These are phyloP conservation scores for Maudiozyma serrabonitensis DNA, from an alignment of 805 yeast genomes.

Conservation along the genomic window DNA sequence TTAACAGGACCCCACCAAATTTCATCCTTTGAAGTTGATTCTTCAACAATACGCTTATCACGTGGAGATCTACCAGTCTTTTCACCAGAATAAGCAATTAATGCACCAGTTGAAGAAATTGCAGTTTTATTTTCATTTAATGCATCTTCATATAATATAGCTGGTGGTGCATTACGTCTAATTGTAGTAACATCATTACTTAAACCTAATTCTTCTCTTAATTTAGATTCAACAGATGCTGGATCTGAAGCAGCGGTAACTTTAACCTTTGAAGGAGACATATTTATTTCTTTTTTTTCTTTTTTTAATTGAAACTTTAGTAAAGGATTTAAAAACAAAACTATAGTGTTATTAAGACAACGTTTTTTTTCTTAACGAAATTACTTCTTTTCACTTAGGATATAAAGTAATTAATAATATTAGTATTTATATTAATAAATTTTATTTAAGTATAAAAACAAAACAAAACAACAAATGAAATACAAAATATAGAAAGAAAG, in stretches of 20 bases:
- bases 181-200: slow-evolving; percentile 49
- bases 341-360: too few species aligned
- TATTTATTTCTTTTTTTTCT: neutral
- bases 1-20: slow-evolving; percentile 99
- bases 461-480: neutral
- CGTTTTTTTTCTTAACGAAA: too few species aligned
- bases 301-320: too few species aligned
- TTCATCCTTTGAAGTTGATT: slow-evolving; percentile 69
- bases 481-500: neutral
- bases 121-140: slow-evolving; percentile 83
- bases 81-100: slow-evolving; percentile 89
- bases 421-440: neutral
- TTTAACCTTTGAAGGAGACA: slow-evolving; percentile 10
- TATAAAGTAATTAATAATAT: too few species aligned
- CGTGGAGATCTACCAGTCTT: slow-evolving; percentile 98
- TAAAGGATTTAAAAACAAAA: too few species aligned
- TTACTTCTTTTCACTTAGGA: too few species aligned
- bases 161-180: slow-evolving; percentile 89
- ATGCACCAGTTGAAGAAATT: slow-evolving; percentile 85
- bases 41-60: slow-evolving; percentile 96
- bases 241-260: slow-evolving; percentile 3
- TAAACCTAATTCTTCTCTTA: slow-evolving; percentile 35
- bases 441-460: too few species aligned
- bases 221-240: slow-evolving; percentile 21
- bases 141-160: slow-evolving; percentile 91